Percentiles rank a stretch among this genome's conserved stretches.
Evolutionary conservation across 768 basidiomycete species (phyloP).

Genomic region (Bullera alba): DNA sequence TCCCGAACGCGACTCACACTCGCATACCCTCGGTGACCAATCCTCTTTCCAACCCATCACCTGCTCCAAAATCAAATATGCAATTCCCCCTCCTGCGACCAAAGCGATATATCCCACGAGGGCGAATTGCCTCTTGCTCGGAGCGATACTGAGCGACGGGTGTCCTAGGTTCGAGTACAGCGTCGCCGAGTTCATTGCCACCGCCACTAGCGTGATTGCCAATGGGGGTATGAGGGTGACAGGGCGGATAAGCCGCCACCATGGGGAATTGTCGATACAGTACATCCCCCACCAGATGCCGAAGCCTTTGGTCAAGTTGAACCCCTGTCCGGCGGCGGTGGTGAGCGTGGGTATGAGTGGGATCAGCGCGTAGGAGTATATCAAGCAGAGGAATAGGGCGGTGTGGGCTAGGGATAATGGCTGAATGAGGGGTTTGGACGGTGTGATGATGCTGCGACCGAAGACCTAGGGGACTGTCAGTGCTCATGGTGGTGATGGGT

Average conservation of each 20-base stretch:
- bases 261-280: neutral
- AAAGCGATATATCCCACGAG: neutral
- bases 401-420: too few species aligned
- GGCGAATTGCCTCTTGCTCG: neutral
- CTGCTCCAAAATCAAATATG: slow-evolving; percentile 1
- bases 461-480: too few species aligned
- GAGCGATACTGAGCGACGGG: neutral
- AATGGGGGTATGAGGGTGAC: neutral
- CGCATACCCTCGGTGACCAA: neutral
- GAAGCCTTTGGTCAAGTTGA: too few species aligned
- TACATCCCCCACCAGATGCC: slow-evolving; percentile 3
- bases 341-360: too few species aligned
- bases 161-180: neutral
- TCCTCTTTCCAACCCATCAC: neutral
- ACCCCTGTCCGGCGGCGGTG: too few species aligned
- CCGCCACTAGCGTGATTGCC: neutral
- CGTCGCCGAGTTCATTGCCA: neutral
- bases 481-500: too few species aligned
- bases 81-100: neutral
- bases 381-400: too few species aligned
- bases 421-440: too few species aligned
- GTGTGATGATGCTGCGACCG: too few species aligned
- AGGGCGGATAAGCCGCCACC: neutral
- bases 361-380: too few species aligned
- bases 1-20: too few species aligned